A percentile compares a stretch with the other conserved stretches of the same genome.
These are phyloP conservation scores for Perkinsus chesapeaki DNA, from an alignment of 169 alveolate species.

Conservation along the genomic window DNA sequence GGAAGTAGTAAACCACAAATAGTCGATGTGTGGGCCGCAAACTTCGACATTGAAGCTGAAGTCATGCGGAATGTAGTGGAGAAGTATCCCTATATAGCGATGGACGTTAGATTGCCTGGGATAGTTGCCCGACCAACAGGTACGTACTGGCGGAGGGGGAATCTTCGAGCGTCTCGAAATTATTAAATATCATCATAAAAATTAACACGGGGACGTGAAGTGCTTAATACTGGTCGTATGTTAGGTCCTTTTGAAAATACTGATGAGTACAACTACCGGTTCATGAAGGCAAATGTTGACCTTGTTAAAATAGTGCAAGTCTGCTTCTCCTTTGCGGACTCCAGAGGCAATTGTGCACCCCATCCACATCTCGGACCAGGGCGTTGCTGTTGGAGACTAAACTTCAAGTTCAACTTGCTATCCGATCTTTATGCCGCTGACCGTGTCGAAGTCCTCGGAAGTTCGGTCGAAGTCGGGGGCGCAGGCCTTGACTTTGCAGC, in stretches of 20 bases:
- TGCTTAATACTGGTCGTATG: neutral
- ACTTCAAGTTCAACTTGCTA: slow-evolving; percentile 48
- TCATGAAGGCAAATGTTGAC: slow-evolving; percentile 56
- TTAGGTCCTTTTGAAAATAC: neutral
- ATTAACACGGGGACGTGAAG: too few species aligned
- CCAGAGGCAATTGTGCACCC: slow-evolving; percentile 45
- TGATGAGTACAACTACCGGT: slow-evolving; percentile 38
- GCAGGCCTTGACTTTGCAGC: slow-evolving; percentile 61
- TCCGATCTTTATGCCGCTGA: slow-evolving; percentile 34
- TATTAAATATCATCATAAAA: too few species aligned
- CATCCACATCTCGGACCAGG: slow-evolving; percentile 4
- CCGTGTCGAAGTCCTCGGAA: slow-evolving; percentile 43
- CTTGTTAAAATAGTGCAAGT: slow-evolving; percentile 57
- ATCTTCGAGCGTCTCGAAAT: too few species aligned
- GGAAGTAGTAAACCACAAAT: slow-evolving; percentile 26
- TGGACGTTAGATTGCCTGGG: slow-evolving; percentile 83
- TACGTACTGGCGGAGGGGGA: neutral
- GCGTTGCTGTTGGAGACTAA: slow-evolving; percentile 59
- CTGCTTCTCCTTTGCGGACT: slow-evolving; percentile 56
- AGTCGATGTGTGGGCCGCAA: slow-evolving; percentile 70
- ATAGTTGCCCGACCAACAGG: slow-evolving; percentile 37
- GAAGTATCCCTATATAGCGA: slow-evolving; percentile 55
- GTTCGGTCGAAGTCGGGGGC: slow-evolving; percentile 24
- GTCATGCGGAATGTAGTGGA: slow-evolving; percentile 45
- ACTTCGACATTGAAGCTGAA: slow-evolving; percentile 50